Evolutionary conservation across 1,284 basidiomycete genomes (phyloP), one percentile per base, ranked within the genome.

Genomic region (Boletus semigastroideus): DNA sequence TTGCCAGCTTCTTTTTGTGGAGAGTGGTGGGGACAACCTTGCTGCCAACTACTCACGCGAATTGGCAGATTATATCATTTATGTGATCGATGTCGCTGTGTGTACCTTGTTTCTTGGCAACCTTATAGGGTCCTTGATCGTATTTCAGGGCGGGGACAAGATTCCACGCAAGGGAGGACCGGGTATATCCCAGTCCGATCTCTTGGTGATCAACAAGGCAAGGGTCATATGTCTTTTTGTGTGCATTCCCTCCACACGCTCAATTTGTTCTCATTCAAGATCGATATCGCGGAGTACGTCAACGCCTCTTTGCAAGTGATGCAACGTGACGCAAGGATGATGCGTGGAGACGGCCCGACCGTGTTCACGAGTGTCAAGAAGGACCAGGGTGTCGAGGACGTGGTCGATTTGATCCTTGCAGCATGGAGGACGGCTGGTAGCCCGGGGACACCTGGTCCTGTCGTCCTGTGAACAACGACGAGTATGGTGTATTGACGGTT

Each of bases 131-230:
- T 40, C 39, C 25, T 36, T 62, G 46, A 56, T 50, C 16, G 11
- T 27, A 49, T 53, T 47, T 22, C 57, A 90, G 76, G 96, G 96
- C 25, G 96, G 96, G 0, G 97, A 99, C 74, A 99, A 99, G 74
- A 96, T 99, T 57, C 96, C 96, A 11, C 80, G 96, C 30, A 99
- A 99, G 75, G 96, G 97, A 7, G 96, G 96, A 1, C 96, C 96
- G 2, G 96, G 96, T 13, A 96, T 98, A 61, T 94, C 92, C 2
- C 90, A 96, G 68, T 95, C 93, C 3, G 96, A 99, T 74, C 77
- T 99, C 31, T 76, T 99, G 46, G 86, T 99, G 25, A 85, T 99
- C 64, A 99, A 99, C 79, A 98, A 98, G 80, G 93, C 87, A 42
- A 45, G 54, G 72, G 4, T 28, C 17, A 37, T 52, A 8, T 49